Evolutionary conservation across 768 basidiomycete species (phyloP).

Genomic region (Leucogyrophana mollusca): DNA sequence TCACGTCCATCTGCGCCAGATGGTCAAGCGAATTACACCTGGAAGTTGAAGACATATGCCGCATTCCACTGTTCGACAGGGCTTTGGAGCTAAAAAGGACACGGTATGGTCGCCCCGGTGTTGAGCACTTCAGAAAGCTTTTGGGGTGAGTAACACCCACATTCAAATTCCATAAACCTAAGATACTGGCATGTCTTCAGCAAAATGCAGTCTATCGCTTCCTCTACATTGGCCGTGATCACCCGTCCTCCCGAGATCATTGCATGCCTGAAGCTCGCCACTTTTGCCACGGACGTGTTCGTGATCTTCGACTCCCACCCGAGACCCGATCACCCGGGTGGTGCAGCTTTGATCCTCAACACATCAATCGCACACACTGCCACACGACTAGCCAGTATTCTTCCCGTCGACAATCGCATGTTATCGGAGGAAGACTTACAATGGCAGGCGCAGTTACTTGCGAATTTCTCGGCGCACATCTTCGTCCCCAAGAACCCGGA

Average conservation of each 20-base stretch:
- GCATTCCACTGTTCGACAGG: constrained; percentile 47
- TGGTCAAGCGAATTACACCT: constrained; percentile 56
- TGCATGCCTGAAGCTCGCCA: constrained; percentile 42
- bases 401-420: constrained; percentile 47
- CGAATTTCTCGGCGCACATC: constrained; percentile 58
- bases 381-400: constrained; percentile 41
- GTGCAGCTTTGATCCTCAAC: constrained; percentile 58
- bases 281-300: constrained; percentile 34
- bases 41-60: constrained; percentile 54
- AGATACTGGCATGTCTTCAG: constrained; percentile 15
- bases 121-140: constrained; percentile 34
- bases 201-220: constrained; percentile 16
- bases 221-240: constrained; percentile 45
- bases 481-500: constrained; percentile 36
- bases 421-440: constrained; percentile 43
- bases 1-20: constrained; percentile 51
- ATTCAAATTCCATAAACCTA: constrained; percentile 1
- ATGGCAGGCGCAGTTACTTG: constrained; percentile 67
- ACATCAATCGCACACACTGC: constrained; percentile 44
- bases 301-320: constrained; percentile 70
- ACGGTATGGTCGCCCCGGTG: constrained; percentile 36
- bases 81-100: constrained; percentile 34
- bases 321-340: constrained; percentile 54
- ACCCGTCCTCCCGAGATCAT: constrained; percentile 75
- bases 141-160: constrained; percentile 20